Conservation (phyloP, 768 basidiomycete genomes). For the Naganishia onofrii region DNA sequence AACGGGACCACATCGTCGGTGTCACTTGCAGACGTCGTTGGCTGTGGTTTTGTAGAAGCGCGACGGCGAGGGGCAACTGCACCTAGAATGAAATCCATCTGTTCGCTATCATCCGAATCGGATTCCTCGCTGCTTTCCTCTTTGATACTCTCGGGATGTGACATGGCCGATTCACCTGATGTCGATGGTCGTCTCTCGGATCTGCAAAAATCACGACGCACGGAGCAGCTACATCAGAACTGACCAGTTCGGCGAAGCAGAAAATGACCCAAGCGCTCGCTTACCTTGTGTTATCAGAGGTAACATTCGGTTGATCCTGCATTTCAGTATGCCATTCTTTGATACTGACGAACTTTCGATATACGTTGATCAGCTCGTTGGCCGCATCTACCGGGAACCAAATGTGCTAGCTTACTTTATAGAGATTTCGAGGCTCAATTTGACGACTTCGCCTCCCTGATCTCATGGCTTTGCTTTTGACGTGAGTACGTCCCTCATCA, state of each 20-base stretch:
- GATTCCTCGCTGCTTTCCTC: slow-evolving; percentile 14
- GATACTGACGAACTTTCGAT: slow-evolving; percentile 69
- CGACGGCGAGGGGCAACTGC: slow-evolving; percentile 11
- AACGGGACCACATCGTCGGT: background rate
- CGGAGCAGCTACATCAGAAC: background rate
- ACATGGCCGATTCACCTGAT: slow-evolving; percentile 10
- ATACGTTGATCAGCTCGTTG: background rate
- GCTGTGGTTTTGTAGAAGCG: background rate
- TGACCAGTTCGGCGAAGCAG: too few relatives aligned
- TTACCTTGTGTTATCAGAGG: background rate
- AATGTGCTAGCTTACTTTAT: slow-evolving; percentile 57
- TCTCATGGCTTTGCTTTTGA: slow-evolving; percentile 52
- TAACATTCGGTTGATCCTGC: background rate
- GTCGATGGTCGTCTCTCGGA: background rate
- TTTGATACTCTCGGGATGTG: slow-evolving; percentile 18
- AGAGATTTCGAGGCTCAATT: slow-evolving; percentile 82
- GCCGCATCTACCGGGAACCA: background rate
- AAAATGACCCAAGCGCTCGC: background rate
- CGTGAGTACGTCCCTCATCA: slow-evolving; percentile 29
- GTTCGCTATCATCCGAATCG: slow-evolving; percentile 17
- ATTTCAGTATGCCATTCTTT: slow-evolving; percentile 45
- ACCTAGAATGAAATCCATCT: slow-evolving; percentile 22
- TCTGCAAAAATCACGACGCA: background rate
- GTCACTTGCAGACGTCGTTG: background rate
- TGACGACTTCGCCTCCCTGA: slow-evolving; percentile 72